phyloP scores from a whole-genome alignment of 2,329 filamentous ascomycete genomes.

The Dactylellina parvicollis region DNA sequence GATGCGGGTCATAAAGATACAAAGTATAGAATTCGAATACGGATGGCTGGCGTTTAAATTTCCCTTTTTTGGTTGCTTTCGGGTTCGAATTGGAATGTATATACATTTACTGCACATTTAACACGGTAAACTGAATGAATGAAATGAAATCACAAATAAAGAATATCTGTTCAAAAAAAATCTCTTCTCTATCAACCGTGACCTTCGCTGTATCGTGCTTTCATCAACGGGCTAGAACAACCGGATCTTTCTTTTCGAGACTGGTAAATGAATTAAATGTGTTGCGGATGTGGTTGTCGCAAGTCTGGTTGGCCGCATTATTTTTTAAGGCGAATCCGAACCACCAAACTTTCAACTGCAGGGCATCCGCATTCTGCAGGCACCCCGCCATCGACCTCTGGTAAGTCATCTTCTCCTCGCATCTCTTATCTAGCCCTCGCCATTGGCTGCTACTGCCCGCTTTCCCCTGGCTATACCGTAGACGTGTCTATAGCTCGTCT shows the following conservation, averaged over 20 bases:
- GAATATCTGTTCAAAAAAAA: neutral
- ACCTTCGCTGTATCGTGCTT: too few relatives aligned
- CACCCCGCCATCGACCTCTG: conserved; percentile 28
- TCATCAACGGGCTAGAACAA: too few relatives aligned
- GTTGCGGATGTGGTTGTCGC: conserved; percentile 30
- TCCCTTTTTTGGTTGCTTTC: neutral
- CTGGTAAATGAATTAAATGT: conserved; percentile 3
- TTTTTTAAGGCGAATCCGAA: conserved; percentile 9
- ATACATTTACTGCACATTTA: conserved; percentile 11
- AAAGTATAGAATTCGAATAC: conserved; percentile 6
- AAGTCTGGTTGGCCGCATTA: conserved; percentile 5
- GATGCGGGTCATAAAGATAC: conserved; percentile 5
- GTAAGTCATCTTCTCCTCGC: conserved; percentile 26
- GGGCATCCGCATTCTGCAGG: conserved; percentile 27
- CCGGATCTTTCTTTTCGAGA: too few relatives aligned
- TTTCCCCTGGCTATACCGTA: conserved; percentile 14
- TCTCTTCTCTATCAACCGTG: neutral
- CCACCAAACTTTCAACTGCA: conserved; percentile 12
- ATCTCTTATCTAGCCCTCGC: conserved; percentile 3
- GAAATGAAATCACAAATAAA: conserved; percentile 29
- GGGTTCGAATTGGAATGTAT: neutral
- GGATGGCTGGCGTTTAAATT: conserved; percentile 10
- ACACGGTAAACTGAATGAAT: conserved; percentile 24
- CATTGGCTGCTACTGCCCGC: conserved; percentile 4
- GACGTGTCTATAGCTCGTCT: too few relatives aligned